A percentile compares a stretch with the other conserved stretches of the same genome.
phyloP scores from a whole-genome alignment of 805 yeast genomes.

The Cyberlindnera nakhonratchasimensis region DNA sequence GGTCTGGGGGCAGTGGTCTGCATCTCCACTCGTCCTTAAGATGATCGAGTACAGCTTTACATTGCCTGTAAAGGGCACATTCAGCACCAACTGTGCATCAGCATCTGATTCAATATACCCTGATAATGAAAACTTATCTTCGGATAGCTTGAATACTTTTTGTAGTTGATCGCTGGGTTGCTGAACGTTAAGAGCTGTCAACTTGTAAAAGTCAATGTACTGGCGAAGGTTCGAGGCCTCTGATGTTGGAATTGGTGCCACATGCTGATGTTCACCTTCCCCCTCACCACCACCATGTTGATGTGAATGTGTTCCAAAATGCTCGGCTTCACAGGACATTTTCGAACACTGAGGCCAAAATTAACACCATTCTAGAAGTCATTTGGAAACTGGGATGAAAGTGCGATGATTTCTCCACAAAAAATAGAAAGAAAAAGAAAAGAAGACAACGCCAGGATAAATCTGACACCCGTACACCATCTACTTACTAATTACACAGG shows the following conservation, averaged over 20 bases:
- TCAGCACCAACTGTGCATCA: slow-evolving; percentile 74
- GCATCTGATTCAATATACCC: slow-evolving; percentile 60
- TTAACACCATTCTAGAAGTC: no score
- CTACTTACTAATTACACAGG: neutral
- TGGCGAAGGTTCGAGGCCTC: slow-evolving; percentile 63
- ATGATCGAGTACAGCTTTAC: slow-evolving; percentile 74
- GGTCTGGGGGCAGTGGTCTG: slow-evolving; percentile 60
- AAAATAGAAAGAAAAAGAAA: no score
- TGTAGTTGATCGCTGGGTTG: slow-evolving; percentile 46
- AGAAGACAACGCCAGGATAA: no score
- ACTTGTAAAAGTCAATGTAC: slow-evolving; percentile 55
- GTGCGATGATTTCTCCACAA: neutral
- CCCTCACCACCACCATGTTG: slow-evolving; percentile 19
- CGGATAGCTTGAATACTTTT: slow-evolving; percentile 46
- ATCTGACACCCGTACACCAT: slow-evolving; percentile 4
- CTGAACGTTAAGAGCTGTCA: slow-evolving; percentile 61
- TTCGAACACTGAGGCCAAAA: no score
- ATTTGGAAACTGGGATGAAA: no score
- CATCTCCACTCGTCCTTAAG: slow-evolving; percentile 58
- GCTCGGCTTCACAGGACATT: slow-evolving; percentile 36
- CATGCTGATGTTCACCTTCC: slow-evolving; percentile 27
- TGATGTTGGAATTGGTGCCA: slow-evolving; percentile 68
- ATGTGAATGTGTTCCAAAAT: slow-evolving; percentile 22
- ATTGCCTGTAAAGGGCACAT: slow-evolving; percentile 74
- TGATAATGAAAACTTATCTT: slow-evolving; percentile 47